Conservation (phyloP, 2,329 filamentous ascomycete species). For the Bipolaris sorokiniana region DNA sequence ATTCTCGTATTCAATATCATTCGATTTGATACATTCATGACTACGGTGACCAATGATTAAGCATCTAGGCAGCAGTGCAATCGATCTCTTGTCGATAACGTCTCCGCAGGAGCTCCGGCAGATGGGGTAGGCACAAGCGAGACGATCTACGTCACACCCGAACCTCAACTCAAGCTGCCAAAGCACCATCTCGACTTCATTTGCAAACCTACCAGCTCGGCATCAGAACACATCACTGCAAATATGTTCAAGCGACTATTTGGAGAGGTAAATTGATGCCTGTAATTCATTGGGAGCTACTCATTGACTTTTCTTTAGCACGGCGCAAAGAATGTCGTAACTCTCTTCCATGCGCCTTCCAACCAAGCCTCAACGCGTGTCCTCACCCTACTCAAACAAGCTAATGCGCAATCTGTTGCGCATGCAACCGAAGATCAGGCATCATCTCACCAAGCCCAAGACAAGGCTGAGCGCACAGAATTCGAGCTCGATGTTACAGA, state of each 20-base stretch:
- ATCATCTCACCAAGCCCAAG: slow-evolving; percentile 67
- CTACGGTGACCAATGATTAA: neutral
- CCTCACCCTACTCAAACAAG: slow-evolving; percentile 79
- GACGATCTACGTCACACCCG: slow-evolving; percentile 36
- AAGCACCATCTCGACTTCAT: slow-evolving; percentile 22
- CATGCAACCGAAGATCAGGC: slow-evolving; percentile 77
- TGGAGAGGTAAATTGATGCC: slow-evolving; percentile 49
- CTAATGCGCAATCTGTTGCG: slow-evolving; percentile 70
- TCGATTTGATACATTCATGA: neutral
- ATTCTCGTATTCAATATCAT: neutral
- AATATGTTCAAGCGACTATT: slow-evolving; percentile 56
- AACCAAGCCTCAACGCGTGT: slow-evolving; percentile 75
- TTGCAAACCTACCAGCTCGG: slow-evolving; percentile 12
- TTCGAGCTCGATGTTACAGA: slow-evolving; percentile 91
- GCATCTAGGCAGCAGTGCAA: neutral
- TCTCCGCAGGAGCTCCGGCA: slow-evolving; percentile 2
- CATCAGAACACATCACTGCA: slow-evolving; percentile 7
- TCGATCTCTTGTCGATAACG: slow-evolving; percentile 7
- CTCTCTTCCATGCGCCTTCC: slow-evolving; percentile 89
- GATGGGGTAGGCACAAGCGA: slow-evolving; percentile 19
- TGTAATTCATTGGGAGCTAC: neutral
- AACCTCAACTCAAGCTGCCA: slow-evolving; percentile 30
- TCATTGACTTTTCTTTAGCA: slow-evolving; percentile 43
- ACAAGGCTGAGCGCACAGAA: slow-evolving; percentile 65
- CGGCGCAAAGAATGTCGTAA: slow-evolving; percentile 76